Base-by-base conservation (phyloP, 2,329 filamentous ascomycete genomes). In the Fusarium concolor region DNA sequence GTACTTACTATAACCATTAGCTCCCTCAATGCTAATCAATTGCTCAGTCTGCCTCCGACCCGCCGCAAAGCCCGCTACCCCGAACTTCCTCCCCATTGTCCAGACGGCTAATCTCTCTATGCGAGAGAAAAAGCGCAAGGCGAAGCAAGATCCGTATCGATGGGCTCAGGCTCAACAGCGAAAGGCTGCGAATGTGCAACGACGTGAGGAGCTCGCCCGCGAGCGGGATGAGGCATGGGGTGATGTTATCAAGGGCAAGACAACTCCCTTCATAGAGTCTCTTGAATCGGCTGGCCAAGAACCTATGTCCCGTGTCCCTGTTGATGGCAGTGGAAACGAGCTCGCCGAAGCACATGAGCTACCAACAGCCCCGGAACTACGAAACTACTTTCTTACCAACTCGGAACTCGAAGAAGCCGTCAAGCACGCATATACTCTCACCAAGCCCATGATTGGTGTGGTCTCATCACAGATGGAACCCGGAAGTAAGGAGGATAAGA, bases 211-310 rank as follows among this genome's bases (percentile, higher is more conserved):
- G 66, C 86, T 98, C 56, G 79, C 88, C 62, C 82, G 87, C 67
- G 83, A 89, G 76, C 89, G 92, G 61, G 84, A 87, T 60, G 84
- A 84, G 45, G 84, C 85, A 44, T 84, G 90, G 69, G 95, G 95
- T 50, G 88, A 96, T 78, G 92, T 94, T 2, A 84, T 99, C 67
- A 87, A 90, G 72, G 96, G 95, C 75, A 85, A 90, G 62, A 80
- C 86, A 37, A 97, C 96, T 17, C 87, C 94, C 29, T 97, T 97
- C 76, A 82, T 97, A 73, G 86, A 93, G 80, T 94, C 93, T 5
- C 89, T 97, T 72, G 90, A 93, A 75, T 87, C 86, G 11, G 89
- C 86, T 22, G 86, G 85, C 53, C 85, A 87, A 70, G 77, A 75
- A 3, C 44, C 78, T 6, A 44, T 75, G 5, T 81, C 80, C 28